Base-by-base conservation (phyloP, 164 flowering plant species). In the Vitis vinifera region DNA sequence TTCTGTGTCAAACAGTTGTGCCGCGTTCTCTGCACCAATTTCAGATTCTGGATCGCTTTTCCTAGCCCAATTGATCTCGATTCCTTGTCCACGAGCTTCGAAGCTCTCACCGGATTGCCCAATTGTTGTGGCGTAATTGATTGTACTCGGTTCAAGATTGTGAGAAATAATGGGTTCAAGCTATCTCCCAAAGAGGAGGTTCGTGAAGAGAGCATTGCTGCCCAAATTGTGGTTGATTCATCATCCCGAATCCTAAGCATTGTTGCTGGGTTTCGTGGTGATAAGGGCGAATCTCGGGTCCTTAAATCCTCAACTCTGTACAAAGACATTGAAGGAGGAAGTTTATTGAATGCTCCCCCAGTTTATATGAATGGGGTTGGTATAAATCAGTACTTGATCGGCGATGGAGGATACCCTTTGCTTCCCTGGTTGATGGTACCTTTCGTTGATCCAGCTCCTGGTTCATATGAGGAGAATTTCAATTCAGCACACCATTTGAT, bases 361-460 rank as follows among this genome's bases (percentile, higher is more conserved):
- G 52, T 78, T 19, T 8, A 50, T 37, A 71, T 89, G 0, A 68
- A 81, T 51, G 88, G 81, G 27, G 80, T 83, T 30, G 67, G 56
- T 27, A 59, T 87, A 10, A 86, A 85, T 66, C 91, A 85, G 74
- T 91, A 91, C 63, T 75, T 93, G 29, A 63, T 93, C 63, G 95
- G 92, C 10, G 71, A 74, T 73, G 80, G 77, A 13, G 83, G 76
- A 7, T 90, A 91, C 63, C 89, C 91, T 79, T 73, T 93, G 70
- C 89, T 93, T 65, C 93, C 97, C n/a, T 91, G 95, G 98, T 66
- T 93, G 60, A 79, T 87, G 80, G 84, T 84, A 8, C 98, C 97
- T 0, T 90, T 79, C 72, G 65, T 9, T 9, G 76, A 80, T 72
- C 79, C 85, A 1, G 52, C 27, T 4, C 67, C 72, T 0, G 80